Evolutionary conservation across 257 asterid species (phyloP), one percentile per base, ranked within the genome.

Genomic region (Nicotiana tabacum): DNA sequence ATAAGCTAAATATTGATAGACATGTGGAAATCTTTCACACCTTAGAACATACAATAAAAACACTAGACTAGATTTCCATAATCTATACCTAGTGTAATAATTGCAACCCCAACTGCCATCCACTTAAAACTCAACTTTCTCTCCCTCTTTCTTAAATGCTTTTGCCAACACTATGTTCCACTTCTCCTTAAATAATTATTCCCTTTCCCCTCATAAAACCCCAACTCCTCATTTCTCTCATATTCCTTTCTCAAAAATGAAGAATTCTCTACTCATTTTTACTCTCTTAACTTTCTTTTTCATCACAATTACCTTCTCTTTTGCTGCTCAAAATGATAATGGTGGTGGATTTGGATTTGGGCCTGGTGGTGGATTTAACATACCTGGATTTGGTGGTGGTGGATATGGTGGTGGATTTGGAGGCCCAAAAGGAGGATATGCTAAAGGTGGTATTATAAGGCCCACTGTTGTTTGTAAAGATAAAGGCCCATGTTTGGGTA

Each of bases 321-420:
- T 81, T 32, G 85, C 92, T 0, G 33, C 87, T 66, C 83, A 89
- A 3, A 77, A 79, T 78, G 84, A 58, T 2, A 85, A 51, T 16
- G 68, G 24, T 9, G 80, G 82, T 0, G 92, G 92, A 30, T 77
- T 65, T 9, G 87, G 91, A 68, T 85, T 85, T 8, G 90, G 90
- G 2, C 90, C 96, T 2, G 97, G 93, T 1, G 83, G 85, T 6
- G 94, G 94, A 43, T 92, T 90, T 85, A 76, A 85, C 85, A 92
- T 94, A 74, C 98, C 99, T 7, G 97, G 95, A 18, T 85, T 91
- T 39, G 32, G 64, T 17, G 88, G 88, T 8, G 91, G 95, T 0
- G 96, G 97, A 64, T 92, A 87, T 74, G 98, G 98, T 24, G 79
- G 77, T 77, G 99, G 98, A 37, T 95, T 21, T 82, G 98, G 98